Evolutionary conservation across 441 rosid species (phyloP), one percentile per base, ranked within the genome.

Genomic region (Erodium texanum): DNA sequence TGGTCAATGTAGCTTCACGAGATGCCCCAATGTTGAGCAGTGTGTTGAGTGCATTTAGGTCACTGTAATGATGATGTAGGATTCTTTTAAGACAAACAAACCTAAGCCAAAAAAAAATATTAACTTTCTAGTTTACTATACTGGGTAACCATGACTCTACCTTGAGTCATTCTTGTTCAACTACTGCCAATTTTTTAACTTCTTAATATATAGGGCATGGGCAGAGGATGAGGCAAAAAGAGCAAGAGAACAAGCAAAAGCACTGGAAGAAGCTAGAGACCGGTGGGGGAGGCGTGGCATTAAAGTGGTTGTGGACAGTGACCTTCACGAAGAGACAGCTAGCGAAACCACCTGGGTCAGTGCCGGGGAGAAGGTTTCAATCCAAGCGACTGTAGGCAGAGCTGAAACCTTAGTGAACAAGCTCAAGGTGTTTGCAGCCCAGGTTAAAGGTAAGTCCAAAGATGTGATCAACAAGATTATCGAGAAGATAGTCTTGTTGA

Each of bases 171-270:
- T 54, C 62, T 56, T 56, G 24, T 20, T 24, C 62, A 56, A 11
- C 24, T 19, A 19, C 24, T 56, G 19, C 62, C 19, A 18, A 2
- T 76, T 63, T 70, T 54, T 54, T 73, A 48, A 68, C 79, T 36
- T 36, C 41, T 36, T 36, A 36, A 36, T 36, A 36, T 36, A 36
- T 36, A 93, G 99, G 83, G 73, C 87, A 61, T 94, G 99, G 99
- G 99, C 99, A 2, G 89, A 88, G 78, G 94, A 94, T 45, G 97
- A 94, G 80, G 95, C 94, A 15, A 90, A 86, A 81, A 82, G 90
- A 82, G 96, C 91, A 32, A 86, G 81, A 64, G 94, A 84, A 65
- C 95, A 89, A 71, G 96, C 92, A 62, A 89, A 83, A 81, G 85
- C 84, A 64, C 81, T 94, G 27, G 86, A 89, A 79, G 94, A 89